Evolutionary conservation across 2,329 filamentous ascomycete genomes (phyloP), one percentile per base, ranked within the genome.

Genomic region (Plectosphaerella plurivora): DNA sequence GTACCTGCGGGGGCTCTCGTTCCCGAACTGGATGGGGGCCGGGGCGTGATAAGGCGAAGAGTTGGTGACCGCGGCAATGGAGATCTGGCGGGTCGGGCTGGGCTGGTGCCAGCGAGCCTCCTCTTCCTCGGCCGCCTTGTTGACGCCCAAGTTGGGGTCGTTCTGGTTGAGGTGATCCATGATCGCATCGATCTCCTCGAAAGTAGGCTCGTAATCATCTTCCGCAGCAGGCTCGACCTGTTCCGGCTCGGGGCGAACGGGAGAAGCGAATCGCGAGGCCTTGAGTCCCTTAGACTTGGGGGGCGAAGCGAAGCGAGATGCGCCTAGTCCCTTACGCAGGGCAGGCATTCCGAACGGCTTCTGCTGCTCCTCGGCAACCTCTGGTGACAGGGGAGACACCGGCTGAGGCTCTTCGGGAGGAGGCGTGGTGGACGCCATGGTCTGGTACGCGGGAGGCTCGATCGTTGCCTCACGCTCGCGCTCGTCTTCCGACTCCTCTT

Each of bases 141-240:
- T 89, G 54, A 91, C 82, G 12, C 89, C 89, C 66, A 88, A 82
- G 49, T 87, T 84, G 2, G 87, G 88, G 58, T 91, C 84, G 47
- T 78, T 82, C 53, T 86, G 81, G 61, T 91, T 87, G 61, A 97
- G 80, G 55, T 94, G 87, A 58, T 87, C 83, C 91, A 97, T 96
- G 50, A 97, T 85, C 45, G 88, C 90, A 72, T 97, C 92, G 62
- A 97, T 92, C 64, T 97, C 91, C 59, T 93, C 87, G 60, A 89
- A 89, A 0, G 86, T 82, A 7, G 73, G 76, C 56, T 76, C 74
- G 18, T 62, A 61, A 7, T 60, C 57, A 20, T 62, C 57, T n/a
- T 56, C 58, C 62, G 64, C 44, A 63, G 64, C 41, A 59, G 61
- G 49, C 60, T 66, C 39, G 14, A 50, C 20, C 11, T 55, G 53